phyloP scores from a whole-genome alignment of 768 basidiomycete species.

The Phaffia tasmanica region DNA sequence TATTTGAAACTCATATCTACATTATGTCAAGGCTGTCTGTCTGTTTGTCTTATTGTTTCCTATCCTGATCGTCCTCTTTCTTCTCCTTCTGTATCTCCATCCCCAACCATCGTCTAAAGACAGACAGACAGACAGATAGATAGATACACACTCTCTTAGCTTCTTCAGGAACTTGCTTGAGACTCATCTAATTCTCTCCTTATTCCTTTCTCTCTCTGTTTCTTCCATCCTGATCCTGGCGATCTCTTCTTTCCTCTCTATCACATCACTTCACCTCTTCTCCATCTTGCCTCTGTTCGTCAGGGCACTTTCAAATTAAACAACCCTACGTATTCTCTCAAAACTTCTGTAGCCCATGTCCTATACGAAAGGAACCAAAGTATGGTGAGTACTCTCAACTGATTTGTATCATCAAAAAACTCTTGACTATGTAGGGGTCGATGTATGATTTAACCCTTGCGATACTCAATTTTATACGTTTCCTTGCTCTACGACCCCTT shows the following conservation, averaged over 20 bases:
- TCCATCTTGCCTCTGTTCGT: neutral
- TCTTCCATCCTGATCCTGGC: neutral
- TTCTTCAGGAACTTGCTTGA: neutral
- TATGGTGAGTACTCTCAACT: conserved; percentile 9
- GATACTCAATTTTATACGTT: too few species aligned
- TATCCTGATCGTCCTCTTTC: neutral
- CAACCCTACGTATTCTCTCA: neutral
- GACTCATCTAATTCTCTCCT: neutral
- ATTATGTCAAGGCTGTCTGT: neutral
- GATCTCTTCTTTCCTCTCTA: neutral
- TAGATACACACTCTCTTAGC: neutral
- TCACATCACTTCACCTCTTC: neutral
- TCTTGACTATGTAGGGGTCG: too few species aligned
- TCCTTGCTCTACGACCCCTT: too few species aligned
- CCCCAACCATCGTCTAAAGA: neutral
- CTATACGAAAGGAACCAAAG: conserved; percentile 23
- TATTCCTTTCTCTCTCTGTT: neutral
- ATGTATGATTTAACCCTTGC: too few species aligned
- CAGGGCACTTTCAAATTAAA: neutral
- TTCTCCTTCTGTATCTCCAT: neutral
- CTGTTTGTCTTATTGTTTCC: neutral
- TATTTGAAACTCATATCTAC: too few species aligned
- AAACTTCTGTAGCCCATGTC: neutral
- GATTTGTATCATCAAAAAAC: neutral
- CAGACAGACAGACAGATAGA: too few species aligned